These are phyloP conservation scores for Boletus rex-veris DNA, from an alignment of 768 basidiomycete genomes.

Conservation along the genomic window DNA sequence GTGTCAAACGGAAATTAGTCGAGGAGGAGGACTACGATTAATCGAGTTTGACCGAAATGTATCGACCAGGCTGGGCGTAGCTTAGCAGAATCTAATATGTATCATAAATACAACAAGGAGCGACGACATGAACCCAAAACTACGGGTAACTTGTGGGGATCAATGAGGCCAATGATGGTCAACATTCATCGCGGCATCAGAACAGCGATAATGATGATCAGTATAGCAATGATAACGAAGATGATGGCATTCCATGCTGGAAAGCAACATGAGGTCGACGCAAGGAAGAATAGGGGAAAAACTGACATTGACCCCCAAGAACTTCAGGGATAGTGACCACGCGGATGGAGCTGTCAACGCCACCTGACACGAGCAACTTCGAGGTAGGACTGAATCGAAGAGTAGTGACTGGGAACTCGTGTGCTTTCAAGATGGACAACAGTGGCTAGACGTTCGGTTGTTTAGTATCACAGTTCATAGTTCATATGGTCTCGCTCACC, in stretches of 20 bases:
- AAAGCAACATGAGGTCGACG: conserved; percentile 25
- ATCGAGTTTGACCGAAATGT: conserved; percentile 1
- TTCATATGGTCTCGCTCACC: conserved; percentile 43
- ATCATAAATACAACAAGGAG: conserved; percentile 25
- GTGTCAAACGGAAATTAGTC: conserved; percentile 73
- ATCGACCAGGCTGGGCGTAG: conserved; percentile 7
- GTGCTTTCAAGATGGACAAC: conserved; percentile 84
- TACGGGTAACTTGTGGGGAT: neutral
- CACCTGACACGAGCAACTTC: conserved; percentile 80
- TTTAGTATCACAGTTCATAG: neutral
- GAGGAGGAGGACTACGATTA: conserved; percentile 88
- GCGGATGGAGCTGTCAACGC: conserved; percentile 85
- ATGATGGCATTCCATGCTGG: conserved; percentile 41
- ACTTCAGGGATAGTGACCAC: conserved; percentile 68
- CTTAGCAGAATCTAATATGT: conserved; percentile 26
- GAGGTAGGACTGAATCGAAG: conserved; percentile 84
- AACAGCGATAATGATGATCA: conserved; percentile 43
- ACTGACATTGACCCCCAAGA: conserved; percentile 52
- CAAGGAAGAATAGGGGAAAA: conserved; percentile 20
- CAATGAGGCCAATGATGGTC: neutral
- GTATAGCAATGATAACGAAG: conserved; percentile 39
- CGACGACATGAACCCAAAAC: neutral
- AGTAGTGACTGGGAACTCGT: conserved; percentile 91
- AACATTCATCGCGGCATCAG: conserved; percentile 29
- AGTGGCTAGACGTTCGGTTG: conserved; percentile 56